Evolutionary conservation across 306 rosid genomes (phyloP), one percentile per base, ranked within the genome.

Genomic region (Cyamopsis tetragonoloba): DNA sequence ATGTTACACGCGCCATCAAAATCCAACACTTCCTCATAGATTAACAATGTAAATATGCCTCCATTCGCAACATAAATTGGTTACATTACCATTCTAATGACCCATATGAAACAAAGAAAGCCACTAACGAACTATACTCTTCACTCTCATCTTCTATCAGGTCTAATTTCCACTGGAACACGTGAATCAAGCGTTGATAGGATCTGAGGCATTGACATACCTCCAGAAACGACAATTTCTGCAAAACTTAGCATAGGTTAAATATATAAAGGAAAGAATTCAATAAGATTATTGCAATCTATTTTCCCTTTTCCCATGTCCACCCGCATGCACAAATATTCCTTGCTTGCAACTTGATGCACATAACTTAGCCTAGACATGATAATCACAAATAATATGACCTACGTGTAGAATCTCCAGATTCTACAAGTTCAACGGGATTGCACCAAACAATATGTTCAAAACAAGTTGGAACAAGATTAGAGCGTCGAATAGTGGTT

Each of bases 161-260:
- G 72, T 62, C 88, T 84, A 77, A 83, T 70, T 49, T 85, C 82
- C 43, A 43, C 55, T 30, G 86, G 90, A 71, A 62, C 81, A 31
- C 53, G 87, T 41, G 88, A 49, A 66, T 89, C 96, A 39, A 87
- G 31, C 2, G 87, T 87, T 9, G 96, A 92, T 41, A 89, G 78
- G 66, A 85, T 79, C 86, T 89, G 98, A 7, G 98, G 98, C 98
- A 92, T 92, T 28, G 98, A 92, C 98, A 92, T 92, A 79, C 98
- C 98, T 68, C 96, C 96, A 17, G 98, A 92, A 47, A 92, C 98
- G 1, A 92, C 87, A 71, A 92, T 92, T 81, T 92, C 98, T 92
- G 96, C 86, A 80, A 83, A 75, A 57, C 3, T 56, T 2, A 34
- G 39, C 38, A 1, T 6, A 64, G 30, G 73, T 68, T 65, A 66